A percentile compares a stretch with the other conserved stretches of the same genome.
phyloP scores from a whole-genome alignment of 768 basidiomycete genomes.

The Phylloporus sp. region DNA sequence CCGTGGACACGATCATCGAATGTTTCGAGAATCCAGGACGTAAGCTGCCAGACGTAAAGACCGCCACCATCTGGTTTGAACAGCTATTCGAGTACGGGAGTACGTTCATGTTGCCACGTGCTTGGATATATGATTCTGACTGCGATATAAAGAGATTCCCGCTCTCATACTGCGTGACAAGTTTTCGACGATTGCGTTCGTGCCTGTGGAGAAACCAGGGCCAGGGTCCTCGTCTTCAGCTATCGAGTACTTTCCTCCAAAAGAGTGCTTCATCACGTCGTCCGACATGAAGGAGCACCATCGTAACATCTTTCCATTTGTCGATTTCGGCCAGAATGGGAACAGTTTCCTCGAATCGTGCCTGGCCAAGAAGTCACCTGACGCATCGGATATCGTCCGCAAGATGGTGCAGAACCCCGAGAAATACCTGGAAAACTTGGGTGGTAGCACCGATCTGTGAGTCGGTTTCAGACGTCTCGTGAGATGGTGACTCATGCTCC shows the following conservation, averaged over 20 bases:
- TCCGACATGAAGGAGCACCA: slow-evolving; percentile 1
- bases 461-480: background rate
- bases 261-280: slow-evolving; percentile 12
- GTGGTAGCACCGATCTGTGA: background rate
- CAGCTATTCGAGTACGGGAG: slow-evolving; percentile 3
- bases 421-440: slow-evolving; percentile 1
- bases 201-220: background rate
- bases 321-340: slow-evolving; percentile 10
- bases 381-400: slow-evolving; percentile 8
- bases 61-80: slow-evolving; percentile 7
- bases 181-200: slow-evolving; percentile 9
- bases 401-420: slow-evolving; percentile 9
- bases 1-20: slow-evolving; percentile 1
- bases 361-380: slow-evolving; percentile 10
- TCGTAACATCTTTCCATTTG: slow-evolving; percentile 11
- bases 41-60: background rate
- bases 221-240: background rate
- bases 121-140: slow-evolving; percentile 1
- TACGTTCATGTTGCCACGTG: background rate
- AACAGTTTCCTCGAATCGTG: slow-evolving; percentile 14
- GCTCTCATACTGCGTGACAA: slow-evolving; percentile 1
- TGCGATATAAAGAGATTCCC: slow-evolving; percentile 3
- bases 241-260: slow-evolving; percentile 2
- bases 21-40: background rate
- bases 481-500: background rate